Conservation (phyloP, 345 rosid genomes). For the Erodium maritimum region DNA sequence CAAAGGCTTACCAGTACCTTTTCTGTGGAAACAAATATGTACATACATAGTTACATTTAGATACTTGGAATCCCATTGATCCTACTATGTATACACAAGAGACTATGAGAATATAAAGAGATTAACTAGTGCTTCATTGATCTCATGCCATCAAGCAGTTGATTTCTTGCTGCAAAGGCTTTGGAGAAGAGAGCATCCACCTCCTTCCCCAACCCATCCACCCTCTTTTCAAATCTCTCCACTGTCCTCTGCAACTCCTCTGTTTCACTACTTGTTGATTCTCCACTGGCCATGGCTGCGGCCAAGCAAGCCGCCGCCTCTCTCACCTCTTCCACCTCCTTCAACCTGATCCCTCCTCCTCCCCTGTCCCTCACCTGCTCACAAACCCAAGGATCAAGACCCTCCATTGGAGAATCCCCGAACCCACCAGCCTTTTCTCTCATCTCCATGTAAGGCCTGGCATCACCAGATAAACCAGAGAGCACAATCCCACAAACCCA, state of each 20-base stretch:
- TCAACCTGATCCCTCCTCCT: slow-evolving; percentile 15
- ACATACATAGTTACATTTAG: not conserved
- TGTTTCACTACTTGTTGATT: slow-evolving; percentile 10
- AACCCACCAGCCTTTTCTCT: slow-evolving; percentile 13
- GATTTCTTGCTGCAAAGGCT: slow-evolving; percentile 35
- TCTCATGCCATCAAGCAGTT: slow-evolving; percentile 29
- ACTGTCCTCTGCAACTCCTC: slow-evolving; percentile 30
- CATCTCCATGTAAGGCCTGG: slow-evolving; percentile 24
- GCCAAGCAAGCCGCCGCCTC: slow-evolving; percentile 30
- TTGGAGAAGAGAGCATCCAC: slow-evolving; percentile 39
- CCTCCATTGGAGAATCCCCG: slow-evolving; percentile 13
- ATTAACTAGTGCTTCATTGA: slow-evolving; percentile 7
- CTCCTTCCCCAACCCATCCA: slow-evolving; percentile 26
- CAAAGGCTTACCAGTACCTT: too few relatives aligned
- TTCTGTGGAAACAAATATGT: not conserved
- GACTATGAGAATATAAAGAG: not conserved
- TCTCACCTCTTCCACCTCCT: slow-evolving; percentile 38
- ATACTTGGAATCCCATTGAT: too few relatives aligned
- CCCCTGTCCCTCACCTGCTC: slow-evolving; percentile 9
- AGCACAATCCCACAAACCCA: slow-evolving; percentile 33
- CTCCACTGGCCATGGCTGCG: slow-evolving; percentile 17
- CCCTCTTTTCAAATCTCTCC: slow-evolving; percentile 25
- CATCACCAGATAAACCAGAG: slow-evolving; percentile 35
- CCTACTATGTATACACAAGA: slow-evolving; percentile 1
- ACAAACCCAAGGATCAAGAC: slow-evolving; percentile 17